Evolutionary conservation across 139 green algal genomes (phyloP), one percentile per base, ranked within the genome.

Genomic region (Tetradesmus lagerheimii): DNA sequence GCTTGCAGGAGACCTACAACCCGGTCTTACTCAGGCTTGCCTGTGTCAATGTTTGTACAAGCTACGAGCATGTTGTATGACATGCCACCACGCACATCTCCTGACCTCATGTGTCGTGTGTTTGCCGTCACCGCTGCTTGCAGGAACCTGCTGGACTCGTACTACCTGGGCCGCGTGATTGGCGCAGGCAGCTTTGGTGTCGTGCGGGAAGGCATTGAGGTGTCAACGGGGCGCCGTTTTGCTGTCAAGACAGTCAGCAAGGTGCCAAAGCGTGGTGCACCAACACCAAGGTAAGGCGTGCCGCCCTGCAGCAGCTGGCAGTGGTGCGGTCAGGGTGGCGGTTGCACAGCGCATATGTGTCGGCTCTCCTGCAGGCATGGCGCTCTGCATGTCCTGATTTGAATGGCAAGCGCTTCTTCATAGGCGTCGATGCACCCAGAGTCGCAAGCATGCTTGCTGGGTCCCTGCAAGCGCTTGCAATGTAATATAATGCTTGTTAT

Each of bases 181-280:
- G 97, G 97, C 0, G 95, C 96, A 6, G 97, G 97, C 64, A 96
- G 91, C 92, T 99, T 98, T 94, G 97, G 97, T 6, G 94, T 98
- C 6, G 97, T 99, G 62, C 93, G 97, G 1, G 94, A 97, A 89
- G 95, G 91, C 35, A 92, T 95, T 0, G 93, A 97, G 81, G 93
- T 93, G 15, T 29, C 62, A 0, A 93, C 92, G 0, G 93, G 93
- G 2, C 47, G 86, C 8, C 80, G 91, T 18, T 96, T 95, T 86
- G 97, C 97, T 0, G 95, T 98, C 37, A 99, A 99, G 85, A 97
- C 95, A 25, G 95, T 99, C 37, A 91, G 93, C 50, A 99, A 99
- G 85, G 83, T 94, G 31, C 97, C 97, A 57, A 98, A 98, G 90
- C 92, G 94, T 20, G 93, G 95, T 16, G 84, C 93, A 53, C 83